phyloP scores from a whole-genome alignment of 2,329 filamentous ascomycete species.

The Diaporthe sp. region DNA sequence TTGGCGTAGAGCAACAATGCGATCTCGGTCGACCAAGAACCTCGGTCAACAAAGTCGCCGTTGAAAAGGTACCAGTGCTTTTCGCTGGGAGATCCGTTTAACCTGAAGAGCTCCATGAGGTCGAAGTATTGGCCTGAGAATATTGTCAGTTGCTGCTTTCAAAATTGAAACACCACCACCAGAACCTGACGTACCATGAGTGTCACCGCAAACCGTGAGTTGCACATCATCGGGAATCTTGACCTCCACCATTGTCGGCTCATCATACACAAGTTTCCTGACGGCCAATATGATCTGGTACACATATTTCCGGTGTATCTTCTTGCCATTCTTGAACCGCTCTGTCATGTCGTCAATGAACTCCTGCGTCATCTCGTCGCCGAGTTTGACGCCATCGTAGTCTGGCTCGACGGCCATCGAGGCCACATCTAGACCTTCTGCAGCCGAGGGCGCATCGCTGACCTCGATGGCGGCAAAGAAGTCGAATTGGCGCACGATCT shows the following conservation, averaged over 20 bases:
- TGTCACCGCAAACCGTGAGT: slow-evolving; percentile 96
- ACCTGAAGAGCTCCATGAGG: slow-evolving; percentile 93
- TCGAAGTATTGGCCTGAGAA: slow-evolving; percentile 94
- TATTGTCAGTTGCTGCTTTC: slow-evolving; percentile 42
- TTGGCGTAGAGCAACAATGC: slow-evolving; percentile 93
- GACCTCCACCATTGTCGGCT: slow-evolving; percentile 97
- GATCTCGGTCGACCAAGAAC: slow-evolving; percentile 98
- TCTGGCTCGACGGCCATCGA: slow-evolving; percentile 84
- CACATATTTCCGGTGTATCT: slow-evolving; percentile 94
- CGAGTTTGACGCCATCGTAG: slow-evolving; percentile 88
- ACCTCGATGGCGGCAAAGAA: slow-evolving; percentile 97
- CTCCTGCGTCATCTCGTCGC: slow-evolving; percentile 90
- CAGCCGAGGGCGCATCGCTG: slow-evolving; percentile 90
- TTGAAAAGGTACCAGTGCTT: slow-evolving; percentile 98
- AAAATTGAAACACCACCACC: slow-evolving; percentile 28
- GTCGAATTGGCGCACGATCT: slow-evolving; percentile 90
- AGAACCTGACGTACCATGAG: slow-evolving; percentile 77
- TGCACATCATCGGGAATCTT: slow-evolving; percentile 82
- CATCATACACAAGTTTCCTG: slow-evolving; percentile 89
- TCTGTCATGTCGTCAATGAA: slow-evolving; percentile 98
- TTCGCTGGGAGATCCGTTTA: slow-evolving; percentile 87
- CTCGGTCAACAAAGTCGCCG: slow-evolving; percentile 97
- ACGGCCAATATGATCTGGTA: slow-evolving; percentile 95
- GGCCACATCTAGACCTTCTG: slow-evolving; percentile 90
- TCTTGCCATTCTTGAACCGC: slow-evolving; percentile 96